phyloP scores from a whole-genome alignment of 2,329 filamentous ascomycete species.

The Talaromyces sp. region DNA sequence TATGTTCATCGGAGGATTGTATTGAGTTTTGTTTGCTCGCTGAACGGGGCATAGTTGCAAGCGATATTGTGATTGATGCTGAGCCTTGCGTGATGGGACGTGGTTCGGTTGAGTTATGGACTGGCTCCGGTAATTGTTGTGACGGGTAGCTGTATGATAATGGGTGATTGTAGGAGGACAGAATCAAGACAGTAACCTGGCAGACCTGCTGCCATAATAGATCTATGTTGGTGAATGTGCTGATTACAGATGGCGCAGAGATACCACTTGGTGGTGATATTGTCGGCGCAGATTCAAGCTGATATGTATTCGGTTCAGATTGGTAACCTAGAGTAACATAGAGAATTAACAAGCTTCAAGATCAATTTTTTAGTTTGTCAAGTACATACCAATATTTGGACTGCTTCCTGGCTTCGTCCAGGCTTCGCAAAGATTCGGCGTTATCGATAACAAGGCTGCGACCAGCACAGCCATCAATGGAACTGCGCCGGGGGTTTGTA shows the following conservation, averaged over 20 bases:
- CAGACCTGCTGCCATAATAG: slow-evolving; percentile 16
- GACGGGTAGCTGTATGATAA: neutral
- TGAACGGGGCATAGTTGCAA: neutral
- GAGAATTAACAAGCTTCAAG: neutral
- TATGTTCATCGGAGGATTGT: neutral
- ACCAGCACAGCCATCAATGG: slow-evolving; percentile 15
- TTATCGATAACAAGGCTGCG: slow-evolving; percentile 14
- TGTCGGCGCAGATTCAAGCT: neutral
- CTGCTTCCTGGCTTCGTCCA: neutral
- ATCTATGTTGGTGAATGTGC: slow-evolving; percentile 3
- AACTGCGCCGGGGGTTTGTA: slow-evolving; percentile 11
- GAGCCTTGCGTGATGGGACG: neutral
- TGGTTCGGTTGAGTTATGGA: neutral
- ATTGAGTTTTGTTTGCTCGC: neutral
- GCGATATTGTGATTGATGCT: slow-evolving; percentile 7
- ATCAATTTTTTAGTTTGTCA: no score
- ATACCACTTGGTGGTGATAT: neutral
- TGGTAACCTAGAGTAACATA: neutral
- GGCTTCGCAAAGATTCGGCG: slow-evolving; percentile 14
- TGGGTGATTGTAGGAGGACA: neutral
- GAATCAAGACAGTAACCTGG: neutral
- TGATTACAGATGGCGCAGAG: neutral
- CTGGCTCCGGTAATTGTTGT: neutral
- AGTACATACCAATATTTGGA: slow-evolving; percentile 5
- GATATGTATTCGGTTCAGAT: neutral